Evolutionary conservation across 306 rosid species (phyloP).

Genomic region (Leucaena leucocephala): DNA sequence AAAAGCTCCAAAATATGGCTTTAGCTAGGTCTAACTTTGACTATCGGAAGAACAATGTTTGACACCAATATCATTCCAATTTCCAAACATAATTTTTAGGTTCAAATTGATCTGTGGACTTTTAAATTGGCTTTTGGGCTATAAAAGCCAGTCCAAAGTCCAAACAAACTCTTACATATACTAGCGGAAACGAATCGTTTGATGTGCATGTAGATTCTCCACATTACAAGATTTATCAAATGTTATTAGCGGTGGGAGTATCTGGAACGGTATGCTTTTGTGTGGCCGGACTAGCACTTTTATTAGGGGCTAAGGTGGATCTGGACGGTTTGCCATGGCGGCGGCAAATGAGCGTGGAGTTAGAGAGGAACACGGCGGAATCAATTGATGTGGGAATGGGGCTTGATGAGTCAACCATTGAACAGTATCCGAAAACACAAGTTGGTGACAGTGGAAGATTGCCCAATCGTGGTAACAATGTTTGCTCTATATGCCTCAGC

Average conservation of each 20-base stretch:
- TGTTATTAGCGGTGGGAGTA: neutral
- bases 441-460: slow-evolving; percentile 50
- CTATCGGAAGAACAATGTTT: too few species aligned
- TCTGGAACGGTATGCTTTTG: neutral
- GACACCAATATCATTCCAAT: too few species aligned
- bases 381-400: slow-evolving; percentile 32
- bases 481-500: slow-evolving; percentile 59
- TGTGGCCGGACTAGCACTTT: neutral
- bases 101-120: too few species aligned
- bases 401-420: slow-evolving; percentile 55
- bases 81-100: too few species aligned
- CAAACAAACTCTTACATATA: neutral
- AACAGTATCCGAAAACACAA: slow-evolving; percentile 48
- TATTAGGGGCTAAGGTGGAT: neutral
- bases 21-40: too few species aligned
- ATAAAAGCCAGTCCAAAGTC: too few species aligned
- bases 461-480: slow-evolving; percentile 47
- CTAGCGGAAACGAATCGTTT: neutral
- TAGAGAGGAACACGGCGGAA: neutral
- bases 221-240: neutral
- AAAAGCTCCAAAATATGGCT: too few species aligned
- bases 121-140: too few species aligned
- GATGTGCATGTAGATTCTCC: neutral
- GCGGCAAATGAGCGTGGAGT: neutral
- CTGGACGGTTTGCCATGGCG: neutral